These are phyloP conservation scores for Persicaria maculosa DNA, from an alignment of 148 eudicot species.

Conservation along the genomic window DNA sequence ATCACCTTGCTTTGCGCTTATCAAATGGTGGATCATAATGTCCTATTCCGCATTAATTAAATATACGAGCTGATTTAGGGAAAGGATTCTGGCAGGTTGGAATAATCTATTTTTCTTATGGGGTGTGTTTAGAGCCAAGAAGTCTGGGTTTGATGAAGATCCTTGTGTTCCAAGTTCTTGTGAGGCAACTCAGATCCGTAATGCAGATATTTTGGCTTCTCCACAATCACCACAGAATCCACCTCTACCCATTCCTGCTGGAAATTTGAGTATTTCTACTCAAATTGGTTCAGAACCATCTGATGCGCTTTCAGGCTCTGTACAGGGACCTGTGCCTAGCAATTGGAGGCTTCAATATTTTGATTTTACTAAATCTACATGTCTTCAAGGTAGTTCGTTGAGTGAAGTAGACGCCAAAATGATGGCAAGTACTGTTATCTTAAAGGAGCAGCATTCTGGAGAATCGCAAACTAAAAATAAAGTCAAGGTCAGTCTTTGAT, in stretches of 20 bases:
- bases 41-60: neutral
- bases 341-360: neutral
- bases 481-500: neutral
- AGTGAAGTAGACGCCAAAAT: conserved; percentile 8
- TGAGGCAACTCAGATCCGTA: conserved; percentile 5
- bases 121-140: conserved; percentile 39
- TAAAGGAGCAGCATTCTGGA: conserved; percentile 12
- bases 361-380: neutral
- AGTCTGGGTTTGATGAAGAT: conserved; percentile 9
- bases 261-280: neutral
- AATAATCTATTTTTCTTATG: conserved; percentile 38
- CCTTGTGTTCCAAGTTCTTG: neutral
- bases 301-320: neutral
- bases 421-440: neutral
- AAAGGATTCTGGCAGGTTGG: conserved; percentile 34
- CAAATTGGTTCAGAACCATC: neutral
- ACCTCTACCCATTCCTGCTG: neutral
- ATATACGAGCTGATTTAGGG: neutral
- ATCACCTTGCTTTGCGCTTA: neutral
- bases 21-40: neutral
- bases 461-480: conserved; percentile 9
- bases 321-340: neutral
- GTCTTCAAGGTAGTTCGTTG: neutral
- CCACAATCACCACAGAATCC: neutral
- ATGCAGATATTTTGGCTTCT: conserved; percentile 9